Conservation (phyloP, 768 basidiomycete species). For the Calocera viscosa region DNA sequence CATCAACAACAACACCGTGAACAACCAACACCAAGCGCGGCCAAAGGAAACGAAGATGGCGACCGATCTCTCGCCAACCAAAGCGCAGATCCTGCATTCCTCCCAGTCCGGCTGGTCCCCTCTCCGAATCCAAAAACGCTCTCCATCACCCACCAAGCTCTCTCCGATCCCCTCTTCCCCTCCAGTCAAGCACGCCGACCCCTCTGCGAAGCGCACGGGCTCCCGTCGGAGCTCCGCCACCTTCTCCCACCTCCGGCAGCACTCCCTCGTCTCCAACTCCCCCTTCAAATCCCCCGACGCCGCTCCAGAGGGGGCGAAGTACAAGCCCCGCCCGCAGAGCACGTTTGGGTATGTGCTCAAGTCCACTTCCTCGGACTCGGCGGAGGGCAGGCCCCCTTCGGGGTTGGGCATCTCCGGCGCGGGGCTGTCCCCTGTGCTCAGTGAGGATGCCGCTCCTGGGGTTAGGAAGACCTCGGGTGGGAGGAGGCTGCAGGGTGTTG, state of each 20-base stretch:
- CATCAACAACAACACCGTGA: no score
- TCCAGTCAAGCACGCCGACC: background rate
- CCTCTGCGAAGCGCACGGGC: background rate
- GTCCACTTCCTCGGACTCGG: background rate
- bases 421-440: background rate
- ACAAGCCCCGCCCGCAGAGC: conserved; percentile 5
- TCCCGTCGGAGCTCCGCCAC: background rate
- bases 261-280: conserved; percentile 61
- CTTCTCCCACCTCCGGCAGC: background rate
- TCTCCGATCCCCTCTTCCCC: background rate
- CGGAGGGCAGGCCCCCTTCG: background rate
- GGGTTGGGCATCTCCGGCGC: background rate
- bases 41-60: background rate
- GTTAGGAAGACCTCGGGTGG: background rate
- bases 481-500: background rate
- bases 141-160: background rate
- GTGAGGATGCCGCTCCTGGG: background rate
- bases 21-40: no score
- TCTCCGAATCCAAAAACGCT: background rate
- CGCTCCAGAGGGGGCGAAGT: background rate
- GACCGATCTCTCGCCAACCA: background rate
- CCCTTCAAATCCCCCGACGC: conserved; percentile 46
- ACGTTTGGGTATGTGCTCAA: conserved; percentile 6
- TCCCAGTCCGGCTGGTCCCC: background rate
- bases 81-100: background rate